Evolutionary conservation across 768 basidiomycete genomes (phyloP), one percentile per base, ranked within the genome.

Genomic region (Sarcomyxa edulis): DNA sequence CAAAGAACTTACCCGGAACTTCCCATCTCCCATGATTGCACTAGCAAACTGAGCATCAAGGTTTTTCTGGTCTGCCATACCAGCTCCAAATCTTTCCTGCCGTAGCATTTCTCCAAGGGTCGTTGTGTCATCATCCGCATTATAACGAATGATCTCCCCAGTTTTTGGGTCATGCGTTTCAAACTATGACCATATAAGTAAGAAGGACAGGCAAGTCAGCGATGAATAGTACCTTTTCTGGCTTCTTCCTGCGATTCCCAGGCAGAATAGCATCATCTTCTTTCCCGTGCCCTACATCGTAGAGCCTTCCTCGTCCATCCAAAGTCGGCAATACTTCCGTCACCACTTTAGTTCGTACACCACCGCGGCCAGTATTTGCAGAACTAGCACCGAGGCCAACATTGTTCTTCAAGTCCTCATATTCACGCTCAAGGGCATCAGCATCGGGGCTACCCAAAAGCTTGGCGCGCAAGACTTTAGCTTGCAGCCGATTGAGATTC

Each of bases 1-100:
- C n/a, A n/a, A n/a, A n/a, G n/a, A n/a, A n/a, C n/a, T n/a, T n/a
- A 89, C 91, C 66, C 89, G 64, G 54, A 92, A 99, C 50, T 85
- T 86, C 4, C 81, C 81, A 57, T 98, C 95, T 3, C 80, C 74
- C 67, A 89, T 82, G 32, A 99, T 88, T 3, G 88, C 84, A 27
- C 72, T 69, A 1, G 95, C 95, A 53, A 95, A 84, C 57, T 94
- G 85, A 16, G 79, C 79, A 59, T 99, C 93, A 47, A 96, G 64
- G 47, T 91, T 72, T 67, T 95, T 95, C 63, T 95, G 91, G 58
- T 95, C 93, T 1, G 81, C 72, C 54, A 86, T 76, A 15, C 96
- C 94, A 27, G 83, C 93, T 25, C 83, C 78, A 55, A 97, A 93
- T 20, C 78, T 74, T 56, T 99, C 96, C 55, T 96, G 92, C 22